Evolutionary conservation across 208 protist species (phyloP).

Genomic region (Trypanosoma cruzi): DNA sequence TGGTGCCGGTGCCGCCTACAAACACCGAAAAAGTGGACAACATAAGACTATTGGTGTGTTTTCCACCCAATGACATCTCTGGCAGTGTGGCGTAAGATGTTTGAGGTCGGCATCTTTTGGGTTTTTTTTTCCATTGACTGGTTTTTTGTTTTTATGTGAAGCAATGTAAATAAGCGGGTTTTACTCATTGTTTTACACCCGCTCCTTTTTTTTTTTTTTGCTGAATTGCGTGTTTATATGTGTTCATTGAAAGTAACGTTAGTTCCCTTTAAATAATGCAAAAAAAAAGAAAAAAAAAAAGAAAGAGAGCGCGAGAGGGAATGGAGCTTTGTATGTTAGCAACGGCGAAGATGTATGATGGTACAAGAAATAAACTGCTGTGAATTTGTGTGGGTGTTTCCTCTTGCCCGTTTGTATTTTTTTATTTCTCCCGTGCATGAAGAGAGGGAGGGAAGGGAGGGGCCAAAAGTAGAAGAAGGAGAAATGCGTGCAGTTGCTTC

Average conservation of each 20-base stretch:
- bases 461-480: background rate
- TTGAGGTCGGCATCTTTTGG: too few species aligned
- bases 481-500: constrained; percentile 7
- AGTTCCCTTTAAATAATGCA: too few species aligned
- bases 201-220: background rate
- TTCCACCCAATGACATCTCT: constrained; percentile 1
- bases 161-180: background rate
- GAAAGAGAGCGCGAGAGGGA: background rate
- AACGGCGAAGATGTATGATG: too few species aligned
- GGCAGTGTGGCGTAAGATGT: background rate
- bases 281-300: too few species aligned
- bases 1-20: constrained; percentile 14
- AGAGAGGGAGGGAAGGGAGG: background rate
- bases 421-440: background rate
- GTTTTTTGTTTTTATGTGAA: background rate
- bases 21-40: constrained; percentile 35
- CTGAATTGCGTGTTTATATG: too few species aligned
- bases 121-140: background rate
- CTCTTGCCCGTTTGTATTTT: too few species aligned
- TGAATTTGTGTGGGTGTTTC: too few species aligned
- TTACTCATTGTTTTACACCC: too few species aligned
- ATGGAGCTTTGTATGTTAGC: too few species aligned
- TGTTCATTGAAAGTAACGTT: too few species aligned
- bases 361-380: too few species aligned
- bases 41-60: constrained; percentile 26